Percentiles rank a stretch among this genome's conserved stretches.
Conservation (phyloP, 352 stramenopile species). For the Phytophthora pluvialis region DNA sequence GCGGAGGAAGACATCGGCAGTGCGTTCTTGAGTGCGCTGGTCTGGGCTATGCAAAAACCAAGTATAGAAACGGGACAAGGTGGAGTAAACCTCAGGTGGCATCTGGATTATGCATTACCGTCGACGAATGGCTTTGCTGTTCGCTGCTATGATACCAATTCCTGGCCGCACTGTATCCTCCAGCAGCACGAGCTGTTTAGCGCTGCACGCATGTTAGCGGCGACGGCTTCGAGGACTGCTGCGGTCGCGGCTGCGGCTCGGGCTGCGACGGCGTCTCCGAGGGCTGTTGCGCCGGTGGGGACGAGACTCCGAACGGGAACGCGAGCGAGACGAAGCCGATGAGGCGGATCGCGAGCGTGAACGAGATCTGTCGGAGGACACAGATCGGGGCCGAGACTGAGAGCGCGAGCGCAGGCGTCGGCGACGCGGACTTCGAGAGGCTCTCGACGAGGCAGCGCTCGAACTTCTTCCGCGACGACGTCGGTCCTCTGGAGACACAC, state of each 20-base stretch:
- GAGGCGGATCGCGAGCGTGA: conserved; percentile 35
- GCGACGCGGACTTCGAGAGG: conserved; percentile 26
- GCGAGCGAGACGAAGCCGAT: conserved; percentile 37
- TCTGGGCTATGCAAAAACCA: conserved; percentile 13
- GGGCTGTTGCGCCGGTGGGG: conserved; percentile 33
- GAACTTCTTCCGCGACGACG: conserved; percentile 34
- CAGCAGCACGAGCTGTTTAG: not conserved
- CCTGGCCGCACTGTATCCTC: not conserved
- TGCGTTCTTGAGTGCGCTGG: conserved; percentile 11
- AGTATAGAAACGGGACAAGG: conserved; percentile 10
- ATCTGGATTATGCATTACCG: conserved; percentile 1
- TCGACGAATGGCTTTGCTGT: conserved; percentile 6
- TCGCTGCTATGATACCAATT: not conserved
- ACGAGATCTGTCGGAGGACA: conserved; percentile 31
- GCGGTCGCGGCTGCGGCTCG: conserved; percentile 22
- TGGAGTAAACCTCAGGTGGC: conserved; percentile 8
- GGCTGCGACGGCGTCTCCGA: conserved; percentile 36
- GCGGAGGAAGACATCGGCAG: conserved; percentile 17
- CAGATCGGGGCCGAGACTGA: conserved; percentile 26
- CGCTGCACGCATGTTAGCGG: conserved; percentile 20
- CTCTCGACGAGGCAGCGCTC: conserved; percentile 21
- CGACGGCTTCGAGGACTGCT: conserved; percentile 21
- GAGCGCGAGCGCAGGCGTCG: conserved; percentile 37
- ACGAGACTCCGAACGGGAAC: conserved; percentile 34
- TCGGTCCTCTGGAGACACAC: conserved; percentile 17